Evolutionary conservation across 192 early-diverging fungal genomes (phyloP).

Genomic region (Coemansia sp.): DNA sequence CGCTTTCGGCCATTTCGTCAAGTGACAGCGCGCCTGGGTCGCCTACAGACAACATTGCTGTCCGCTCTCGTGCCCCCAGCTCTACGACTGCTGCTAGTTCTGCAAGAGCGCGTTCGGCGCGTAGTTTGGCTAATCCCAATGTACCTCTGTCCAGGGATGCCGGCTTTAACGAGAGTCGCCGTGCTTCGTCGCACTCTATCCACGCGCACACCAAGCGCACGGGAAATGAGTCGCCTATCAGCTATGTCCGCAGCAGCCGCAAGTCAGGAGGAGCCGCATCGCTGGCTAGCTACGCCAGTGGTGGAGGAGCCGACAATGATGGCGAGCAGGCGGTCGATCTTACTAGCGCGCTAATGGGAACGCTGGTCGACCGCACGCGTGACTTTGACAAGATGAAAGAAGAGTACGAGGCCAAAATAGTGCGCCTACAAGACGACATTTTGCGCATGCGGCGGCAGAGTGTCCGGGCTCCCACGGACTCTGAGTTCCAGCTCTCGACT

Average conservation of each 20-base stretch:
- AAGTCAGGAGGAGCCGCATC: not conserved
- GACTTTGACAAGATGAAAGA: conserved; percentile 17
- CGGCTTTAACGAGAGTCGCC: conserved; percentile 9
- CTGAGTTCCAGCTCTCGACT: not conserved
- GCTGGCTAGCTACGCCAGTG: not conserved
- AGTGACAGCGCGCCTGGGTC: conserved; percentile 26
- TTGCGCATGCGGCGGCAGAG: conserved; percentile 17
- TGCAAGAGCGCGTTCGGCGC: not conserved
- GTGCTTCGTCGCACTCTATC: conserved; percentile 26
- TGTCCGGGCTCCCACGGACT: not conserved
- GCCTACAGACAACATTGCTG: conserved; percentile 33
- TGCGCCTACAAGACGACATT: conserved; percentile 19
- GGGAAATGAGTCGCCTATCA: conserved; percentile 26
- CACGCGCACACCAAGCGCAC: conserved; percentile 10
- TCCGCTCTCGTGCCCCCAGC: conserved; percentile 3
- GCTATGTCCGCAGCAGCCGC: conserved; percentile 8
- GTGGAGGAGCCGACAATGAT: not conserved
- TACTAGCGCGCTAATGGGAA: conserved; percentile 15
- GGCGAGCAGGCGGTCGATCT: conserved; percentile 10
- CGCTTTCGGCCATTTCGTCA: conserved; percentile 3
- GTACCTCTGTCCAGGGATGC: not conserved
- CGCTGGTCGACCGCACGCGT: conserved; percentile 23
- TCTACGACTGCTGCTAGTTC: not conserved
- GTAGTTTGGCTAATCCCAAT: conserved; percentile 16
- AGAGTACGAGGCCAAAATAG: conserved; percentile 16